Base-by-base conservation (phyloP, 23 red algal species). In the Gracilariopsis chorda region DNA sequence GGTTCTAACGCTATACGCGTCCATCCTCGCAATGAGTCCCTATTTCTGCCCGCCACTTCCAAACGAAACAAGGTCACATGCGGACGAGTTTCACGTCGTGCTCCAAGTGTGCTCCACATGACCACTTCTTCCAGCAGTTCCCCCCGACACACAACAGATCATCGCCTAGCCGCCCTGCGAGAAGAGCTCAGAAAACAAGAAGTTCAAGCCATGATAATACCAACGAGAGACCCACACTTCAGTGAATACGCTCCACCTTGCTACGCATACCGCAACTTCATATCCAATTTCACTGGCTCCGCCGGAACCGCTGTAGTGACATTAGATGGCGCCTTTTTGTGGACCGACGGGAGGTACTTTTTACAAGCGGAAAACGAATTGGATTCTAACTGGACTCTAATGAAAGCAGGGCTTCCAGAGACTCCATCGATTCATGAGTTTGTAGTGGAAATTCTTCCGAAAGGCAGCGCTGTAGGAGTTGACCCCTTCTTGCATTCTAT, bases 271-370 rank as follows among this genome's bases (percentile, higher is more conserved):
- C 87, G 92, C 42, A 70, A 73, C 57, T 98, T 93, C 51, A 68
- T 95, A 11, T 91, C 88, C 19, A 73, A 90, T n/a, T 98, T 98
- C 68, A 91, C 63, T 35, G 96, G 96, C 27, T 96, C 93, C 7
- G 92, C 96, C 23, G 96, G 96, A 20, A 98, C 93, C 9, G 96
- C 88, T 14, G 53, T 98, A 21, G 93, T 98, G 11, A 93, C 88
- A 2, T 6, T 56, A 9, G 74, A 93, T 7, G 83, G 27, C 17
- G 96, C 96, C 19, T 82, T 84, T 68, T 78, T 98, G 10, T 98
- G 96, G 96, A 98, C 96, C 9, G 96, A 98, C 78, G 96, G 91
- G 1, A 82, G 96, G 30, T 98, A 98, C 58, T 98, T 95, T 36
- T 75, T 98, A 51, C 93, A 95, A 28, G 96, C 96, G 7, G 83